Percentiles rank a stretch among this genome's conserved stretches.
These are phyloP conservation scores for Tetrahymena thermophila DNA, from an alignment of 73 alveolate genomes.

Conservation along the genomic window DNA sequence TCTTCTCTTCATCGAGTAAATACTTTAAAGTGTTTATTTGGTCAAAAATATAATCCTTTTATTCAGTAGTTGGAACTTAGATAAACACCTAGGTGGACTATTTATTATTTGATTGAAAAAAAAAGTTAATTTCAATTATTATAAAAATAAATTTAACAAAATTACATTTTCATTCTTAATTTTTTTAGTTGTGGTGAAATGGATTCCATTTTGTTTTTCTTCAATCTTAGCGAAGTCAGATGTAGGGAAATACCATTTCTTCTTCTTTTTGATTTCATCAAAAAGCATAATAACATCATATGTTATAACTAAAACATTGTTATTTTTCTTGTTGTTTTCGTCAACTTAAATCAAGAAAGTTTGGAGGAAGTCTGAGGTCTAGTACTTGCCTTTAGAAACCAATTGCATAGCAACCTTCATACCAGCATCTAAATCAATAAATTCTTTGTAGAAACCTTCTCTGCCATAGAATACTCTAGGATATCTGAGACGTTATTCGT, in stretches of 20 bases:
- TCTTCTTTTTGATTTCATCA: not conserved
- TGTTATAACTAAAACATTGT: not conserved
- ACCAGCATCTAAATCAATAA: not conserved
- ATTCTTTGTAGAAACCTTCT: slow-evolving; percentile 2
- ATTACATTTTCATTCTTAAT: not conserved
- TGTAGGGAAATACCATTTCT: not conserved
- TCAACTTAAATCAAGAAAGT: not conserved
- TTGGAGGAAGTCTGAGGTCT: not conserved
- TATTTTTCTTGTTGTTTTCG: not conserved
- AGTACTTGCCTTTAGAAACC: not conserved
- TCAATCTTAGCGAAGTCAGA: not conserved
- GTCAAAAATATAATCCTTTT: not conserved
- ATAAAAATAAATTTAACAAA: not conserved
- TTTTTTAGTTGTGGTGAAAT: not conserved
- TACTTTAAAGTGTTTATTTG: not conserved
- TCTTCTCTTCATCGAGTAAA: not conserved
- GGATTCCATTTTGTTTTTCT: not conserved
- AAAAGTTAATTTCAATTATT: not conserved
- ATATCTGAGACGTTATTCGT: slow-evolving; percentile 64
- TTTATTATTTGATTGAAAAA: not conserved
- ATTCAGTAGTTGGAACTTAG: not conserved
- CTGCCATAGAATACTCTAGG: slow-evolving; percentile 92
- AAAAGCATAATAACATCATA: not conserved
- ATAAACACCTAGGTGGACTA: not conserved
- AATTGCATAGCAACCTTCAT: not conserved